These are phyloP conservation scores for Tetracladium maxilliforme DNA, from an alignment of 2,329 filamentous ascomycete genomes.

Conservation along the genomic window DNA sequence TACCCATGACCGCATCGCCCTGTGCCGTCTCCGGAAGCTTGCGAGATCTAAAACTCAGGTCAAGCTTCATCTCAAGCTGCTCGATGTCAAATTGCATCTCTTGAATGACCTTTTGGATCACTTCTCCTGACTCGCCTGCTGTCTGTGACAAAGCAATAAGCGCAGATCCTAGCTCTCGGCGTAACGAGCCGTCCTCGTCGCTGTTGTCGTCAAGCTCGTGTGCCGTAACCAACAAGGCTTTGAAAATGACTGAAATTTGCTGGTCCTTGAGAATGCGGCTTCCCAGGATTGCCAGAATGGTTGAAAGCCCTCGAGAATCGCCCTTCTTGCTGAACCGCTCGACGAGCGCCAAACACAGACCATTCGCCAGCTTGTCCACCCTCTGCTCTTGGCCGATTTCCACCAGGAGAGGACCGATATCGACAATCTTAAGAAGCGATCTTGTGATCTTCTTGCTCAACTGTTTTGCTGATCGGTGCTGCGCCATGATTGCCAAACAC, in stretches of 20 bases:
- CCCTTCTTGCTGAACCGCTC: slow-evolving; percentile 46
- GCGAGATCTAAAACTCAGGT: too few species aligned
- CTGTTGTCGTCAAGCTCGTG: slow-evolving; percentile 39
- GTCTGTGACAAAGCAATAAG: slow-evolving; percentile 52
- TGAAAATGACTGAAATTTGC: slow-evolving; percentile 50
- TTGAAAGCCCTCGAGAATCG: slow-evolving; percentile 37
- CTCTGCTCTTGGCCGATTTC: slow-evolving; percentile 50
- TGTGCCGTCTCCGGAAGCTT: too few species aligned
- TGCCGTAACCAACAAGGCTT: slow-evolving; percentile 45
- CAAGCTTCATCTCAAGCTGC: slow-evolving; percentile 59
- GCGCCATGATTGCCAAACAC: slow-evolving; percentile 68
- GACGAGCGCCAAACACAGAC: slow-evolving; percentile 51
- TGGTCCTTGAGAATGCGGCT: slow-evolving; percentile 45
- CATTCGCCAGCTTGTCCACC: slow-evolving; percentile 57
- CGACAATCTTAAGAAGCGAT: slow-evolving; percentile 47
- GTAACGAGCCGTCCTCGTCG: slow-evolving; percentile 37
- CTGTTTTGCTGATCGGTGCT: slow-evolving; percentile 57
- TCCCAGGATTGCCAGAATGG: slow-evolving; percentile 46
- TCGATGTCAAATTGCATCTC: slow-evolving; percentile 59
- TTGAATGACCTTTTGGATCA: slow-evolving; percentile 53
- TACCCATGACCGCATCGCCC: slow-evolving; percentile 38
- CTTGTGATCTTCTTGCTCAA: slow-evolving; percentile 58
- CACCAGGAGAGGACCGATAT: slow-evolving; percentile 42
- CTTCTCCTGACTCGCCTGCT: slow-evolving; percentile 38
- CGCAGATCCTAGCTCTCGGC: slow-evolving; percentile 48